Conservation (phyloP, 768 basidiomycete genomes). For the Chiua virens region DNA sequence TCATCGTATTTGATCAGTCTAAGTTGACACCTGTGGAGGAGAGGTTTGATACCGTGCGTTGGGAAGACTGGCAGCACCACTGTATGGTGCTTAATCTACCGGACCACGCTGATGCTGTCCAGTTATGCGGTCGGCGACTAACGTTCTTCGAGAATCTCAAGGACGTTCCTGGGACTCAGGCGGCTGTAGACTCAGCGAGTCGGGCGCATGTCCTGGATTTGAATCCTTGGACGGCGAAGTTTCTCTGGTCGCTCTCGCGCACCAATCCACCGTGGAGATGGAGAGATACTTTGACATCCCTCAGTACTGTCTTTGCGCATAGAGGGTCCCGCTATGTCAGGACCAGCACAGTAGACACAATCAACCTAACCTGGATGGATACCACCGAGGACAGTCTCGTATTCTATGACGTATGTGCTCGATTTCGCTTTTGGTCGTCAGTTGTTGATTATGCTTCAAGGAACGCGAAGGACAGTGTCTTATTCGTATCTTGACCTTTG, state of each 20-base stretch:
- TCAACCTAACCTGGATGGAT: slow-evolving; percentile 49
- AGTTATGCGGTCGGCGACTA: slow-evolving; percentile 31
- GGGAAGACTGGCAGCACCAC: slow-evolving; percentile 53
- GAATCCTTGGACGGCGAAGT: slow-evolving; percentile 27
- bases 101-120: slow-evolving; percentile 29
- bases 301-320: slow-evolving; percentile 31
- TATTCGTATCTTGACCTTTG: slow-evolving; percentile 34
- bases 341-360: slow-evolving; percentile 43
- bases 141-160: slow-evolving; percentile 32
- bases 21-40: slow-evolving; percentile 46
- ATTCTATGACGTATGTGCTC: slow-evolving; percentile 48
- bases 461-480: slow-evolving; percentile 34
- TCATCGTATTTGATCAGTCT: slow-evolving; percentile 52
- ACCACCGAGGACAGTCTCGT: slow-evolving; percentile 63
- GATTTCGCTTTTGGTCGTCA: background rate
- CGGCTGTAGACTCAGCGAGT: slow-evolving; percentile 12
- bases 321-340: slow-evolving; percentile 27
- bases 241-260: slow-evolving; percentile 26
- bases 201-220: slow-evolving; percentile 32
- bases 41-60: slow-evolving; percentile 47
- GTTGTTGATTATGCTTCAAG: slow-evolving; percentile 14
- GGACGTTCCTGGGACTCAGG: slow-evolving; percentile 3
- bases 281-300: slow-evolving; percentile 22
- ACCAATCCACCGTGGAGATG: slow-evolving; percentile 32
- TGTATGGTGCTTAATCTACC: slow-evolving; percentile 35